Evolutionary conservation across 352 stramenopile genomes (phyloP).

Genomic region (Pythium monospermum): DNA sequence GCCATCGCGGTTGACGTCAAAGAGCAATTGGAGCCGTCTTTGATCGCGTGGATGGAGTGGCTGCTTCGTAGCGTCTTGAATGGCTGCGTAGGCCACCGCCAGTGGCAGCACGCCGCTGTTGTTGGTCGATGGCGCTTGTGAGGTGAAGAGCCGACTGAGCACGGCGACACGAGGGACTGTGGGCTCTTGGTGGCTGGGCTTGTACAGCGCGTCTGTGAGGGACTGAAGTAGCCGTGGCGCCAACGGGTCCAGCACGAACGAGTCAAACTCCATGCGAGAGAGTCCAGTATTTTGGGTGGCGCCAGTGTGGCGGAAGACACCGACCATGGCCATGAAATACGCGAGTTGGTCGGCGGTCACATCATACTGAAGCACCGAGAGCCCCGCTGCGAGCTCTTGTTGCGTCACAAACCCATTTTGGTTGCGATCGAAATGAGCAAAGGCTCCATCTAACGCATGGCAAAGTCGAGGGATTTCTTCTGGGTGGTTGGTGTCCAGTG

Average conservation of each 20-base stretch:
- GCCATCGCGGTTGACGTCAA: constrained; percentile 56
- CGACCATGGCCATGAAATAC: constrained; percentile 31
- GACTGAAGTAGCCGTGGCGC: constrained; percentile 26
- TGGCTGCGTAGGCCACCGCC: constrained; percentile 23
- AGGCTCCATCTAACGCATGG: constrained; percentile 34
- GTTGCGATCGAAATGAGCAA: constrained; percentile 62
- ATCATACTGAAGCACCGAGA: constrained; percentile 42
- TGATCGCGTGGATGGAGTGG: constrained; percentile 28
- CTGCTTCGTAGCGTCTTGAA: constrained; percentile 30
- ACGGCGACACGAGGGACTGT: constrained; percentile 37
- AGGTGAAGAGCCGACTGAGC: constrained; percentile 44
- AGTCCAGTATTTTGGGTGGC: constrained; percentile 21
- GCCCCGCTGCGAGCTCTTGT: constrained; percentile 27
- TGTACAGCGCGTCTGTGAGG: constrained; percentile 29
- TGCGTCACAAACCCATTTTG: constrained; percentile 46
- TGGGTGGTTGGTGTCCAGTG: background rate
- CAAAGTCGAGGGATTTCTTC: constrained; percentile 8
- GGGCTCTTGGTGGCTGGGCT: constrained; percentile 5
- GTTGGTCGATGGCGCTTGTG: constrained; percentile 20
- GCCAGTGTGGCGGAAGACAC: constrained; percentile 40
- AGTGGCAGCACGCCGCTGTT: constrained; percentile 27
- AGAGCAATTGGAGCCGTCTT: constrained; percentile 52
- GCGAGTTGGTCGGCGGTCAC: constrained; percentile 30
- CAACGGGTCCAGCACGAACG: constrained; percentile 63
- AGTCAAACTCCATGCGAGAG: constrained; percentile 76